Percentiles rank a stretch among this genome's conserved stretches.
Evolutionary conservation across 352 stramenopile genomes (phyloP).

Genomic region (Globisporangium iwayamae): DNA sequence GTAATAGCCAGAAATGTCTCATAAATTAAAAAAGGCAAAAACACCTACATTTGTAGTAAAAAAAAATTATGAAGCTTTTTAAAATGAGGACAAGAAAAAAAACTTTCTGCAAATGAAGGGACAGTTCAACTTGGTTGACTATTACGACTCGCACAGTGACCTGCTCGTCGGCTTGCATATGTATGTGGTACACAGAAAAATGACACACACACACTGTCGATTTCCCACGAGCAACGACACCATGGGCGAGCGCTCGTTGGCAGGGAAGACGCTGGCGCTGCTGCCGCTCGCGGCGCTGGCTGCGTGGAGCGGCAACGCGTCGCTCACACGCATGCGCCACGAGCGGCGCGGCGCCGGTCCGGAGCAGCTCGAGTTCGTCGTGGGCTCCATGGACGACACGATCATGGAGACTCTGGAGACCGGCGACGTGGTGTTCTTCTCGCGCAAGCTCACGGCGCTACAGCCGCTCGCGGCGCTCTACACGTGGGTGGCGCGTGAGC

Average conservation of each 20-base stretch:
- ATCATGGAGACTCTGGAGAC: constrained; percentile 87
- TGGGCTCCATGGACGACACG: constrained; percentile 83
- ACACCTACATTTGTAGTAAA: too few relatives aligned
- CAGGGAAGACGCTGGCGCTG: constrained; percentile 40
- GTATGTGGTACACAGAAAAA: constrained; percentile 1
- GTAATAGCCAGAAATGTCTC: too few relatives aligned
- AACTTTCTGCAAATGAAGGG: too few relatives aligned
- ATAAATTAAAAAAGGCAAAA: too few relatives aligned
- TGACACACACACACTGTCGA: not conserved
- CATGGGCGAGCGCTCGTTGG: constrained; percentile 25
- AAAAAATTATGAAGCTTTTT: too few relatives aligned
- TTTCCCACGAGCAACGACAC: not conserved
- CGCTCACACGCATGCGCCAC: constrained; percentile 45
- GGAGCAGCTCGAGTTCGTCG: constrained; percentile 54
- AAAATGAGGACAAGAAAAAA: too few relatives aligned
- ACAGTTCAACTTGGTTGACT: not conserved
- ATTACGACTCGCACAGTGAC: not conserved
- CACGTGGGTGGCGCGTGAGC: constrained; percentile 51
- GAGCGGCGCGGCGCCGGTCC: constrained; percentile 27
- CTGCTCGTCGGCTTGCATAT: not conserved
- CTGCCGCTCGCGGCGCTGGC: constrained; percentile 58
- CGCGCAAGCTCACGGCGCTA: constrained; percentile 65
- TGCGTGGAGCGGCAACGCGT: constrained; percentile 69
- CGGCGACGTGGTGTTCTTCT: constrained; percentile 78
- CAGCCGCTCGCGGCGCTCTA: constrained; percentile 69